A percentile compares a stretch with the other conserved stretches of the same genome.
Evolutionary conservation across 2,329 filamentous ascomycete genomes (phyloP).

Genomic region (Fusarium oxysporum): DNA sequence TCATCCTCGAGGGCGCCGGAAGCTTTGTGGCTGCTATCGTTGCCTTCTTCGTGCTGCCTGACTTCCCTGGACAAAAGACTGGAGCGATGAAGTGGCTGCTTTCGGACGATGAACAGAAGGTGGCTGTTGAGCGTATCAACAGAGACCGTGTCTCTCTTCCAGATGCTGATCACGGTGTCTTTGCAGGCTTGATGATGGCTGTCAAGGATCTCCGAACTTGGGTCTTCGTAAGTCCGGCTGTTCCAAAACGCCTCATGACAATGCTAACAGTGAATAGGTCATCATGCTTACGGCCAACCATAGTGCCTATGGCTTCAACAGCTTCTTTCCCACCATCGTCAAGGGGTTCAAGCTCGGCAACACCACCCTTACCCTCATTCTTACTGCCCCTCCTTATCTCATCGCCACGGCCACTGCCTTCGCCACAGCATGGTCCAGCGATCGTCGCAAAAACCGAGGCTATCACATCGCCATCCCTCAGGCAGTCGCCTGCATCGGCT

Average conservation of each 20-base stretch:
- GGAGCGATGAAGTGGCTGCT: constrained; percentile 42
- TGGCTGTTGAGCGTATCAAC: constrained; percentile 40
- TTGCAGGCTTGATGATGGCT: constrained; percentile 39
- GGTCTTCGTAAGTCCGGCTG: constrained; percentile 25
- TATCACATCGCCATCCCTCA: constrained; percentile 35
- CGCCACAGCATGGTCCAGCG: constrained; percentile 36
- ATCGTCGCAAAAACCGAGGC: constrained; percentile 35
- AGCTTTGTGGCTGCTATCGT: constrained; percentile 36
- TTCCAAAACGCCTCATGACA: fast-evolving
- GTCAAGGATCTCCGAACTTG: constrained; percentile 41
- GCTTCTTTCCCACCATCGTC: constrained; percentile 15
- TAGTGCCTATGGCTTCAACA: constrained; percentile 14
- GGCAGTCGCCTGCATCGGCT: constrained; percentile 32
- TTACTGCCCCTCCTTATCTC: constrained; percentile 5
- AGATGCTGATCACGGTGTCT: constrained; percentile 37
- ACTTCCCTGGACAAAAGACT: constrained; percentile 41
- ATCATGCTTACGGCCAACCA: constrained; percentile 8
- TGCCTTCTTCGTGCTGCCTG: constrained; percentile 32
- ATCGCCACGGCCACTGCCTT: constrained; percentile 11
- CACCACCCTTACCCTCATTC: neutral
- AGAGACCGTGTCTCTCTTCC: constrained; percentile 40
- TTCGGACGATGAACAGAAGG: constrained; percentile 38
- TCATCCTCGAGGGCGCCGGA: constrained; percentile 51
- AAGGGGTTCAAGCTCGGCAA: neutral
- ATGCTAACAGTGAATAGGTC: neutral